phyloP scores from a whole-genome alignment of 768 basidiomycete genomes.

The Lentinula guzmanii region DNA sequence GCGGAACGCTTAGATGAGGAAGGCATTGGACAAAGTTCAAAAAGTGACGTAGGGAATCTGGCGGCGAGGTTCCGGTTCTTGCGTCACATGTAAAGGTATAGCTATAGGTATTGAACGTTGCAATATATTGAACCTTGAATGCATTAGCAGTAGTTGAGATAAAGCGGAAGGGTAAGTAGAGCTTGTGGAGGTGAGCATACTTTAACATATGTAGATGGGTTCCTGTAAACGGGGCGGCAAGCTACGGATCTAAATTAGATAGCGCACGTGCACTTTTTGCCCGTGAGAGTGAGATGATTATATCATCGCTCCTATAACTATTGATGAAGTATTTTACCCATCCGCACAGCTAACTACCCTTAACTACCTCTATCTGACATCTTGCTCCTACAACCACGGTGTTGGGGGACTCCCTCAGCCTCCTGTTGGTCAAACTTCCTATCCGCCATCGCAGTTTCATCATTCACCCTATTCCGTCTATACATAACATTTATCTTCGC shows the following conservation, averaged over 20 bases:
- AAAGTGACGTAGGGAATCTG: neutral
- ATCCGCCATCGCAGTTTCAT: neutral
- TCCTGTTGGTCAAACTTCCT: neutral
- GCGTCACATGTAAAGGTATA: too few species aligned
- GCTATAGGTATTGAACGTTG: too few species aligned
- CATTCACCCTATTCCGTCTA: neutral
- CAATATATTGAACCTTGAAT: too few species aligned
- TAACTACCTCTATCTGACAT: neutral
- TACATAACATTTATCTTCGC: neutral
- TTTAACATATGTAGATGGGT: too few species aligned
- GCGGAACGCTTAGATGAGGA: conserved; percentile 2
- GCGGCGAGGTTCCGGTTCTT: neutral
- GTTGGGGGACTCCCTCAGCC: neutral
- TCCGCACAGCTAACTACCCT: neutral
- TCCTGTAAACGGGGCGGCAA: too few species aligned
- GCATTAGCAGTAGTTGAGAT: too few species aligned
- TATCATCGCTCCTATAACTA: neutral
- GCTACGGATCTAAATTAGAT: neutral
- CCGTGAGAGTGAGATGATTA: neutral
- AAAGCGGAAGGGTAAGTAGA: neutral
- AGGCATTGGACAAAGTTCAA: neutral
- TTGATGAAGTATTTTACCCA: neutral
- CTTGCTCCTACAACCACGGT: neutral
- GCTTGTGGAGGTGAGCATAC: too few species aligned
- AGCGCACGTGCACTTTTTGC: neutral